These are phyloP conservation scores for Wickerhamiella cacticola DNA, from an alignment of 805 yeast species.

Conservation along the genomic window DNA sequence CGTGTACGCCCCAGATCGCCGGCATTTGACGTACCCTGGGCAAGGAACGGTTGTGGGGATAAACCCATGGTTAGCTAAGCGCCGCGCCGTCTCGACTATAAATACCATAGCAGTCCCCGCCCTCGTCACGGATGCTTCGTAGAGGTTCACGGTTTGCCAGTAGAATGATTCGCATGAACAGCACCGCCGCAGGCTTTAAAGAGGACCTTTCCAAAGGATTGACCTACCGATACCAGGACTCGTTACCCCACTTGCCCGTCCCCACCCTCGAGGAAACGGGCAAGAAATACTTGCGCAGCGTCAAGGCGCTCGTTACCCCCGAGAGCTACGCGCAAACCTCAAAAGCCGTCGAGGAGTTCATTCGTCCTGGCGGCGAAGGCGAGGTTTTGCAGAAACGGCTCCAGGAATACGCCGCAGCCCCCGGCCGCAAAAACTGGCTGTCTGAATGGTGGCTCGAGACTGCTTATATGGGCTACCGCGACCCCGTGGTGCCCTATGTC, in stretches of 20 bases:
- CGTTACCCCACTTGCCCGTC: slow-evolving; percentile 76
- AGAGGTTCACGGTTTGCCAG: slow-evolving; percentile 12
- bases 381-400: slow-evolving; percentile 58
- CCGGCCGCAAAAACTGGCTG: slow-evolving; percentile 70
- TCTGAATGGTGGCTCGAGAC: slow-evolving; percentile 87
- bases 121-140: slow-evolving; percentile 12
- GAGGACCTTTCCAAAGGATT: slow-evolving; percentile 43
- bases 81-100: background rate
- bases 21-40: too few relatives aligned
- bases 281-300: slow-evolving; percentile 52
- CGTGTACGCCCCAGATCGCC: too few relatives aligned
- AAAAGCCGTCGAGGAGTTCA: slow-evolving; percentile 52
- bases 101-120: too few relatives aligned
- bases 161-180: slow-evolving; percentile 20
- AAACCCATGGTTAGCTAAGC: too few relatives aligned
- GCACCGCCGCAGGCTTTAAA: slow-evolving; percentile 28
- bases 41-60: too few relatives aligned
- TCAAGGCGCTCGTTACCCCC: slow-evolving; percentile 51
- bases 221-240: slow-evolving; percentile 57
- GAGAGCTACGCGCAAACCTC: slow-evolving; percentile 44
- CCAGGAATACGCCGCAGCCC: slow-evolving; percentile 41
- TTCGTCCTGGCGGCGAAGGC: slow-evolving; percentile 49
- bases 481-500: slow-evolving; percentile 89
- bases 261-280: slow-evolving; percentile 68
- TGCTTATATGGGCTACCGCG: slow-evolving; percentile 82